phyloP scores from a whole-genome alignment of 208 protist species.

The Acanthamoeba triangularis region DNA sequence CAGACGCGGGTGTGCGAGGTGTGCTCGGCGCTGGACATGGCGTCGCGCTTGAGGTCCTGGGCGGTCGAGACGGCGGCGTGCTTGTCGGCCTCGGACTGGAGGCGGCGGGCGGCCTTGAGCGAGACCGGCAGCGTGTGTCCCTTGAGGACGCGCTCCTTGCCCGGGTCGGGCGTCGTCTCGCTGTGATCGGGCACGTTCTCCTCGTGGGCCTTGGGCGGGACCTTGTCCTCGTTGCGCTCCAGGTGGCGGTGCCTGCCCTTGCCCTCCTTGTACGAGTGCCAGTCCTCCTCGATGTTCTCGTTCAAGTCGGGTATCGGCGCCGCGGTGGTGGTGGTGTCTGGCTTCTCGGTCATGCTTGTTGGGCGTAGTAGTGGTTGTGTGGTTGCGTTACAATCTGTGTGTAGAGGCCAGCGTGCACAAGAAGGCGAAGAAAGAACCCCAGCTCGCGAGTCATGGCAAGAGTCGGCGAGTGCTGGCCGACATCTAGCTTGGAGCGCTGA shows the following conservation, averaged over 20 bases:
- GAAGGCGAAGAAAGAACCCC: too few species aligned
- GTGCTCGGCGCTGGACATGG: conserved; percentile 21
- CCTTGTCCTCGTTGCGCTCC: conserved; percentile 9
- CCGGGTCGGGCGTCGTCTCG: background rate
- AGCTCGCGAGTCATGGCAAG: background rate
- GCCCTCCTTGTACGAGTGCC: background rate
- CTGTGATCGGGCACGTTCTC: background rate
- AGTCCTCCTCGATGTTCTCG: background rate
- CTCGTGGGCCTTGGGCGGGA: conserved; percentile 17
- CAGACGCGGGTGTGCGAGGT: background rate
- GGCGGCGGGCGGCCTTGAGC: background rate
- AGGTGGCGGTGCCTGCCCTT: background rate
- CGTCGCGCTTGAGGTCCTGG: background rate
- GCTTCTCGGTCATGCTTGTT: too few species aligned
- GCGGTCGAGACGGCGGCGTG: background rate
- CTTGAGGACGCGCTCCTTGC: background rate
- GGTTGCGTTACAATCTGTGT: too few species aligned
- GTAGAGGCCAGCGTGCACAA: too few species aligned
- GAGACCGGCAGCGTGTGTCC: background rate
- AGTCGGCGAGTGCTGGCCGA: background rate
- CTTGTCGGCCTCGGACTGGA: conserved; percentile 13
- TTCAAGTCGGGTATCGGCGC: too few species aligned
- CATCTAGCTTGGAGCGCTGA: background rate
- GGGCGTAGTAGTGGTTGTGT: too few species aligned
- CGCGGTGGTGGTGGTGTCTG: too few species aligned